Percentiles rank a stretch among this genome's conserved stretches.
Evolutionary conservation across 805 yeast genomes (phyloP).

Genomic region (Candida succiphila): DNA sequence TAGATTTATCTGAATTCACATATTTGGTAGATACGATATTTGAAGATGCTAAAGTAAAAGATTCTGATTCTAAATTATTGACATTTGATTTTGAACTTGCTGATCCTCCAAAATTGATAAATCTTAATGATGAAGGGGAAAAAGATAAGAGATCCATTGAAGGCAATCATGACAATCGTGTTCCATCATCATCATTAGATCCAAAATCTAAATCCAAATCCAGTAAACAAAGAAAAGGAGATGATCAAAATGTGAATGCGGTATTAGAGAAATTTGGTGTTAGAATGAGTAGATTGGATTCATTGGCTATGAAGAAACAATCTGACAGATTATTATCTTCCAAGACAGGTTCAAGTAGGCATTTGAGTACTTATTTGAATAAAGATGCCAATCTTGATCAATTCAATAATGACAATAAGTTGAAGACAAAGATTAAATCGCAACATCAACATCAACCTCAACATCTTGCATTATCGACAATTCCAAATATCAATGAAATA

Average conservation of each 20-base stretch:
- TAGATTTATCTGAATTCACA: constrained; percentile 17
- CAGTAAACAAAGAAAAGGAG: neutral
- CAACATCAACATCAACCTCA: neutral
- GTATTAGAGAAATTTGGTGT: constrained; percentile 21
- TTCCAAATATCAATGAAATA: no score
- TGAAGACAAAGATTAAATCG: neutral
- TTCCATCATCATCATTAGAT: constrained; percentile 13
- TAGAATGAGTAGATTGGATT: constrained; percentile 15
- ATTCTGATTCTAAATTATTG: neutral
- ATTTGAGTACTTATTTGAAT: constrained; percentile 14
- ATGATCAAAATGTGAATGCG: constrained; percentile 9
- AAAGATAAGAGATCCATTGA: neutral
- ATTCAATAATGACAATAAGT: constrained; percentile 1
- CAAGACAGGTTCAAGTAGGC: constrained; percentile 18
- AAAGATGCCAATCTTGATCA: constrained; percentile 2
- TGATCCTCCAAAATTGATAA: no score
- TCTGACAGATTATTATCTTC: constrained; percentile 3
- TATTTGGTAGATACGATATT: constrained; percentile 22
- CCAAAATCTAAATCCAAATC: constrained; percentile 7
- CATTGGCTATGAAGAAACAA: neutral
- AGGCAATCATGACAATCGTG: neutral
- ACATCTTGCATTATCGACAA: neutral
- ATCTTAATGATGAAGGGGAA: constrained; percentile 3
- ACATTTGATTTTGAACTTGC: neutral
- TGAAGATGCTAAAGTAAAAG: constrained; percentile 7